A percentile compares a stretch with the other conserved stretches of the same genome.
phyloP scores from a whole-genome alignment of 1,139 yeast genomes.

The Hansenula anomala region DNA sequence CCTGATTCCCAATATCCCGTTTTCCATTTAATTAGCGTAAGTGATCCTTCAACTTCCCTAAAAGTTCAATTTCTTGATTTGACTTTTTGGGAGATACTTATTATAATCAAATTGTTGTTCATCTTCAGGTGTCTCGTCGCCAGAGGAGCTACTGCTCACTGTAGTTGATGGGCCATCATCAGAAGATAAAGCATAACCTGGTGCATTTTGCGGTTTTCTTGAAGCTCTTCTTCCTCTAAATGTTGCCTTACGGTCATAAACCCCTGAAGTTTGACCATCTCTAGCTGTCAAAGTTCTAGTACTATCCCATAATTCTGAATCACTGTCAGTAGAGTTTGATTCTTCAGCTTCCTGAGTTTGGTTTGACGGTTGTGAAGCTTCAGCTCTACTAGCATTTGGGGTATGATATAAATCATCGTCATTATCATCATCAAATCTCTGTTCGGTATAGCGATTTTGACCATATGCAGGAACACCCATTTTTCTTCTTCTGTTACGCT shows the following conservation, averaged over 20 bases:
- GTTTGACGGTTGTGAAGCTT: too few species aligned
- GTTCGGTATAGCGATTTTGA: background rate
- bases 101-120: too few species aligned
- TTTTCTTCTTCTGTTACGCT: background rate
- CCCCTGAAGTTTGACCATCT: constrained; percentile 2
- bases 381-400: background rate
- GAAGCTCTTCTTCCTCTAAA: background rate
- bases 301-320: background rate
- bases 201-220: background rate
- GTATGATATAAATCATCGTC: constrained; percentile 7
- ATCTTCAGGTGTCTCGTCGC: constrained; percentile 1
- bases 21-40: too few species aligned
- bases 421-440: constrained; percentile 1
- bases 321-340: background rate
- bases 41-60: too few species aligned
- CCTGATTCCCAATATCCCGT: too few species aligned
- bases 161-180: background rate
- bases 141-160: background rate
- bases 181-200: background rate
- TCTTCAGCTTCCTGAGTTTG: too few species aligned
- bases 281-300: background rate
- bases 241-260: background rate
- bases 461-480: background rate
- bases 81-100: background rate
- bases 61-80: too few species aligned